Evolutionary conservation across 1,139 yeast genomes (phyloP), one percentile per base, ranked within the genome.

Genomic region (Lodderomyces oxycetoniae): DNA sequence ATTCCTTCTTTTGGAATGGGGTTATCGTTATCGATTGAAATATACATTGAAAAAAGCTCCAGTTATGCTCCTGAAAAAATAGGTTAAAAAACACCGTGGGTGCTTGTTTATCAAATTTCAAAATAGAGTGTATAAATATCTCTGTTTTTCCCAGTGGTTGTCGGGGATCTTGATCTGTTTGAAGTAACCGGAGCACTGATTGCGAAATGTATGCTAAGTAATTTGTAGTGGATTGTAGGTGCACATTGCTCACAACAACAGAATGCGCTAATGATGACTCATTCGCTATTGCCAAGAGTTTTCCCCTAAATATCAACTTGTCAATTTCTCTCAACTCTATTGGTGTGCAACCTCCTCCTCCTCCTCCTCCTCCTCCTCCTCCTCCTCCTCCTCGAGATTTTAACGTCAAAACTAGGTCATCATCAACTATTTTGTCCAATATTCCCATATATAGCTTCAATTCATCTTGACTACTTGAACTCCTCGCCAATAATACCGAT

Each of bases 221-320:
- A 3, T 48, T 32, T 8, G 48, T 50, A 9, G 57, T 38, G 5
- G 55, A 44, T 9, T 26, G 29, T 31, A 59, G 54, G 3, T 43
- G 35, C 5, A 33, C 28, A 20, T 39, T 46, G 3, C 41, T 33
- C 10, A 44, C 17, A 5, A 16, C 24, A 4, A 46, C 43, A 5
- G 47, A 24, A 4, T 37, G 28, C 24, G 28, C 30, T 31, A 34
- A 36, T 19, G 38, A 20, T 15, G 31, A 36, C 39, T 66, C 69
- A 28, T 53, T 55, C 6, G 54, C 45, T 4, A 52, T 34, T 0
- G 62, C 37, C 31, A 55, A 58, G 4, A 48, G 36, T 32, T 47
- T 52, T 0, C 74, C 73, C 34, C 53, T 61, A 42, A 60, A 67
- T 4, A 68, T 12, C 6, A 67, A 44, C 36, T 61, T 63, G 34